Conservation (phyloP, 2,329 filamentous ascomycete species). For the Periconia digitata region DNA sequence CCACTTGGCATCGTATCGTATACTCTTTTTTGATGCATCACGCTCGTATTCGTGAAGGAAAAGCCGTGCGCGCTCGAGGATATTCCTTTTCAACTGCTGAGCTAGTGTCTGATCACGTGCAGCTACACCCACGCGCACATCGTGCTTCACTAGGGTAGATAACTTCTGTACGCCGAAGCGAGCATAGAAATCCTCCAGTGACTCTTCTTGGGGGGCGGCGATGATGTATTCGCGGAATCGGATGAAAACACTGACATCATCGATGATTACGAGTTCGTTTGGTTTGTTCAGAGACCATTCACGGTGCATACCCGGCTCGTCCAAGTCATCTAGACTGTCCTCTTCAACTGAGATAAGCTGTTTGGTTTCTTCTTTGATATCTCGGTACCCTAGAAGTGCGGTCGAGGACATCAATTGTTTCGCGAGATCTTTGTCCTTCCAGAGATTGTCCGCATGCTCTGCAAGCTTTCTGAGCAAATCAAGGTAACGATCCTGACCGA, state of each 20-base stretch:
- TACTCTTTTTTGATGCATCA: slow-evolving; percentile 57
- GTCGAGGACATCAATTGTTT: slow-evolving; percentile 71
- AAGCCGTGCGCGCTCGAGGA: slow-evolving; percentile 83
- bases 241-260: slow-evolving; percentile 62
- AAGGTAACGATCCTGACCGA: slow-evolving; percentile 86
- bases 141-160: slow-evolving; percentile 75
- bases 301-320: slow-evolving; percentile 54
- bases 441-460: slow-evolving; percentile 68
- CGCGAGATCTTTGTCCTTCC: slow-evolving; percentile 77
- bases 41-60: slow-evolving; percentile 83
- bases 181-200: slow-evolving; percentile 80
- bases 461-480: slow-evolving; percentile 79
- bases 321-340: slow-evolving; percentile 46
- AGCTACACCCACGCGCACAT: slow-evolving; percentile 69
- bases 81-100: slow-evolving; percentile 71
- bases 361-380: slow-evolving; percentile 62
- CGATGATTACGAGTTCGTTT: slow-evolving; percentile 70
- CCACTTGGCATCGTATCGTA: slow-evolving; percentile 88
- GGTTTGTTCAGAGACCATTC: slow-evolving; percentile 78
- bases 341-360: slow-evolving; percentile 39
- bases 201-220: slow-evolving; percentile 87
- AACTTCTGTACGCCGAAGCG: slow-evolving; percentile 77
- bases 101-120: slow-evolving; percentile 70
- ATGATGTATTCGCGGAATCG: slow-evolving; percentile 84
- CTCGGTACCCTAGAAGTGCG: slow-evolving; percentile 82